Percentiles rank a stretch among this genome's conserved stretches.
Conservation (phyloP, 768 basidiomycete genomes). For the Amanita inopinata region DNA sequence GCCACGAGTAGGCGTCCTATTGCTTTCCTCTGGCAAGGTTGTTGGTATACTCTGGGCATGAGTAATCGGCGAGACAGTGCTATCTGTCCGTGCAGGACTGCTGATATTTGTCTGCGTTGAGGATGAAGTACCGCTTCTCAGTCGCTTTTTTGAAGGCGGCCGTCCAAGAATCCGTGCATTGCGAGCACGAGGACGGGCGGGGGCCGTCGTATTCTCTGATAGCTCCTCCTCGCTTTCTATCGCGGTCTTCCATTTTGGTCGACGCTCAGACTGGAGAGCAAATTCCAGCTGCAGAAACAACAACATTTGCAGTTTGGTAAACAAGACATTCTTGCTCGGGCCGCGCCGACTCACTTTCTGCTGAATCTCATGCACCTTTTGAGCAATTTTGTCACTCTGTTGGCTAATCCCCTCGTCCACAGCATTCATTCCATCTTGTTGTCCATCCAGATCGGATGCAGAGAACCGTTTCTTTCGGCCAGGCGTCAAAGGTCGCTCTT, state of each 20-base stretch:
- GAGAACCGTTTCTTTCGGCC: constrained; percentile 73
- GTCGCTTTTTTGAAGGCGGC: constrained; percentile 30
- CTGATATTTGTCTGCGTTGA: constrained; percentile 42
- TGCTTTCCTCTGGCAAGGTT: constrained; percentile 22
- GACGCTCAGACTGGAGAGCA: constrained; percentile 57
- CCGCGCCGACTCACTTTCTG: constrained; percentile 56
- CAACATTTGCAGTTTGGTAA: constrained; percentile 1
- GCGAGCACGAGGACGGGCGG: constrained; percentile 29
- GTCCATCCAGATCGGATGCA: constrained; percentile 49
- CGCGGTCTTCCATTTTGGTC: constrained; percentile 27
- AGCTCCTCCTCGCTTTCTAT: constrained; percentile 50
- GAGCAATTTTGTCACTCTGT: constrained; percentile 79
- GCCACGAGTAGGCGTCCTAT: constrained; percentile 32
- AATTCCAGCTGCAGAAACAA: constrained; percentile 50
- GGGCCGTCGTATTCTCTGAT: constrained; percentile 36
- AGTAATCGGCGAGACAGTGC: constrained; percentile 17
- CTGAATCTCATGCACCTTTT: constrained; percentile 84
- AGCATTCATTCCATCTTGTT: constrained; percentile 76
- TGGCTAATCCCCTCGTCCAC: constrained; percentile 79
- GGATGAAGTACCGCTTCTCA: constrained; percentile 54
- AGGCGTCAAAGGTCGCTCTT: constrained; percentile 31
- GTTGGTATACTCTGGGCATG: constrained; percentile 13
- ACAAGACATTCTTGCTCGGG: not conserved
- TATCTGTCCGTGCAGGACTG: constrained; percentile 17
- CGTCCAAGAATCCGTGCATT: constrained; percentile 21